A percentile compares a stretch with the other conserved stretches of the same genome.
phyloP scores from a whole-genome alignment of 140 eudicot genomes.

The Anethum foeniculum region DNA sequence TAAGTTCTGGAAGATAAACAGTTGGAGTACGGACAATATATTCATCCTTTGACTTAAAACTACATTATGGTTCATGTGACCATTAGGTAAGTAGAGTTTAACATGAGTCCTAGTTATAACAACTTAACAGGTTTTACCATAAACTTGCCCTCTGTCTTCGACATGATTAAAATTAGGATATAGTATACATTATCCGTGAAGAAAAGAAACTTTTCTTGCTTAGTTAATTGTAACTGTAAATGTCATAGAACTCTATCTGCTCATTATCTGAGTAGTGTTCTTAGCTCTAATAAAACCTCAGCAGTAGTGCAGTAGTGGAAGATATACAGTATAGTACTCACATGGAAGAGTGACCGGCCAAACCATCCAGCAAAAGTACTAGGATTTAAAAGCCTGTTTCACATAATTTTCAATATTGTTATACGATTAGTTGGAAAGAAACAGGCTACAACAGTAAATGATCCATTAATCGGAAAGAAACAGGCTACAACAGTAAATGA shows the following conservation, averaged over 20 bases:
- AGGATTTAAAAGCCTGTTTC: conserved; percentile 80
- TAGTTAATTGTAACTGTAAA: background rate
- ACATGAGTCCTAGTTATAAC: background rate
- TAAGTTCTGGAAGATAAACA: background rate
- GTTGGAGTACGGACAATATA: background rate
- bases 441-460: background rate
- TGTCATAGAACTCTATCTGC: background rate
- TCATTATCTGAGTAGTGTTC: background rate
- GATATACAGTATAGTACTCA: conserved; percentile 29
- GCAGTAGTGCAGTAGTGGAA: background rate
- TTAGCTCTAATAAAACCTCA: background rate
- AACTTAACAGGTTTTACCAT: background rate
- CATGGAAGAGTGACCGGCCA: conserved; percentile 93
- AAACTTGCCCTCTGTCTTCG: background rate
- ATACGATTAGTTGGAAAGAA: conserved; percentile 7
- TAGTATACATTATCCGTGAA: background rate
- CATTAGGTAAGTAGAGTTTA: background rate
- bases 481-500: background rate
- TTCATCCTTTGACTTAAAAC: too few species aligned
- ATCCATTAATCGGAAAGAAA: background rate
- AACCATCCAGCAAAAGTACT: conserved; percentile 99
- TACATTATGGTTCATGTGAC: background rate
- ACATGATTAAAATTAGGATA: background rate
- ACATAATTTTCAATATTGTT: conserved; percentile 10
- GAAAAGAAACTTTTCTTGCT: background rate